Conservation (phyloP, 306 rosid genomes). For the Datisca glomerata region DNA sequence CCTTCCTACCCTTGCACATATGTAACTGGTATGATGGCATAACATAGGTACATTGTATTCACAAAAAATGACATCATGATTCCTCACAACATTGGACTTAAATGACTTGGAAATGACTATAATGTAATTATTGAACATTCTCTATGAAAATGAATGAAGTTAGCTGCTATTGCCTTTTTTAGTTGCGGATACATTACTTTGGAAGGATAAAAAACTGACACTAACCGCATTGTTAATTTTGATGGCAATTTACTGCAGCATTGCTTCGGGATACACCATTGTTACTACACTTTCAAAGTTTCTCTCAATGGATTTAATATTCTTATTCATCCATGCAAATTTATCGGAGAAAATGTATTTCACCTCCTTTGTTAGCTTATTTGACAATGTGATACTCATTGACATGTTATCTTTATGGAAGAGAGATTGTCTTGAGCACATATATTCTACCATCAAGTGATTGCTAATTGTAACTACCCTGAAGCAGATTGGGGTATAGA, state of each 20-base stretch:
- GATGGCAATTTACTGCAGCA: slow-evolving; percentile 61
- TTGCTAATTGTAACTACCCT: slow-evolving; percentile 17
- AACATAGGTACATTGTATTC: no score
- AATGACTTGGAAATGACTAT: no score
- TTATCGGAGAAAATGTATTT: slow-evolving; percentile 75
- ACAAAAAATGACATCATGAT: no score
- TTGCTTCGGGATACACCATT: slow-evolving; percentile 55
- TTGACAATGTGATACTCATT: background rate
- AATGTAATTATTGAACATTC: no score
- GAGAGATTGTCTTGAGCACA: slow-evolving; percentile 13
- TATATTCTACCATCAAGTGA: slow-evolving; percentile 13
- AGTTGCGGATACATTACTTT: slow-evolving; percentile 92
- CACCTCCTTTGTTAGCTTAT: background rate
- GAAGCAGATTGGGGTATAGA: slow-evolving; percentile 62
- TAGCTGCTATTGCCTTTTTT: slow-evolving; percentile 20
- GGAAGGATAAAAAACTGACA: slow-evolving; percentile 87
- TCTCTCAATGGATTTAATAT: slow-evolving; percentile 34
- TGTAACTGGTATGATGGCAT: no score
- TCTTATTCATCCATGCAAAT: slow-evolving; percentile 47
- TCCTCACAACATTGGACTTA: no score
- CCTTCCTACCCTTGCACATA: slow-evolving; percentile 26
- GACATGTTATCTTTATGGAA: slow-evolving; percentile 7
- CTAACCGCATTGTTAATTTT: slow-evolving; percentile 39
- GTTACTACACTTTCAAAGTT: slow-evolving; percentile 58
- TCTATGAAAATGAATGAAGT: no score